phyloP scores from a whole-genome alignment of 371 early-diverging fungal species.

The Mortierella sp. region DNA sequence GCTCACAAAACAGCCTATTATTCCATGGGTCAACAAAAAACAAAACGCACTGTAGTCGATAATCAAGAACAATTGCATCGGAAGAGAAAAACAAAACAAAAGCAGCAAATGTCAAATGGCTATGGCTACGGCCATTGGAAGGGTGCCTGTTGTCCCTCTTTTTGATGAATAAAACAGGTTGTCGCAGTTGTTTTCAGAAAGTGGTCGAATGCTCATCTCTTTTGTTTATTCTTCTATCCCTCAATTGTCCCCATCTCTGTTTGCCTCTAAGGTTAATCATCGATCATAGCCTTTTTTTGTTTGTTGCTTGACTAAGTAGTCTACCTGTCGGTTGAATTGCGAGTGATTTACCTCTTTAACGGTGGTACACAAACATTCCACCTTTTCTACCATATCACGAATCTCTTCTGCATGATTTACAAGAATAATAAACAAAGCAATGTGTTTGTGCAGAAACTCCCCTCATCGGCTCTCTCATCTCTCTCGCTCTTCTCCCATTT shows the following conservation, averaged over 20 bases:
- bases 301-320: not conserved
- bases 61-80: not conserved
- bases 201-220: not conserved
- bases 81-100: not conserved
- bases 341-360: not conserved
- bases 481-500: not conserved
- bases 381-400: not conserved
- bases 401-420: not conserved
- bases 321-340: not conserved
- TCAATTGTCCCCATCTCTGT: not conserved
- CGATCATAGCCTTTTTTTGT: not conserved
- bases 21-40: not conserved
- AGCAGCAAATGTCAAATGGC: too few relatives aligned
- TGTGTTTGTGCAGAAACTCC: not conserved
- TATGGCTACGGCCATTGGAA: not conserved
- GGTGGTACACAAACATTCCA: not conserved
- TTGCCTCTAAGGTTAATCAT: not conserved
- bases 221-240: not conserved
- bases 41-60: too few relatives aligned
- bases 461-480: not conserved
- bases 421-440: not conserved
- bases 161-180: not conserved
- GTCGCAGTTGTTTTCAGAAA: not conserved
- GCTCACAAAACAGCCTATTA: not conserved
- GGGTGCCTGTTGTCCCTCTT: not conserved